Base-by-base conservation (phyloP, 2,329 filamentous ascomycete species). In the Diaporthe australafricana region DNA sequence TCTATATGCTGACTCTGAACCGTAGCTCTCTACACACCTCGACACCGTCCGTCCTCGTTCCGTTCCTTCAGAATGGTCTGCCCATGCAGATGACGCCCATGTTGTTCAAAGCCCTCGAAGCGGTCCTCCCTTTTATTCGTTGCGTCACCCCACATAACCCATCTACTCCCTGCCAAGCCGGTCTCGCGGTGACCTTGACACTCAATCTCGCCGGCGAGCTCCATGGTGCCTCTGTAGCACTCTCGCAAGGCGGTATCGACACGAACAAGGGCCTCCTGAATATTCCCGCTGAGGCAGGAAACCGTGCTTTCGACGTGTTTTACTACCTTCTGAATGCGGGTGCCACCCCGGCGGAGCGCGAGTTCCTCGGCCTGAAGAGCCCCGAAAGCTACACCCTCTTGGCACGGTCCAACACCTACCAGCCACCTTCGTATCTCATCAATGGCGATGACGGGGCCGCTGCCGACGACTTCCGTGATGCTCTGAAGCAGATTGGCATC, bases 251-350 rank as follows among this genome's bases (percentile, higher is more conserved):
- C 3, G 96, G 96, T 22, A 93, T 99, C 73, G 94, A 99, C 79
- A 96, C 95, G 0, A 84, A 87, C 25, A 90, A 90, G 74, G 96
- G 96, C 52, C 86, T 99, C 14, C 85, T 98, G 20, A 91, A 93
- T 70, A 90, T 99, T 20, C 94, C 96, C 0, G 82, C 91, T 0
- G 91, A 98, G 79, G 79, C 90, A 8, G 96, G 96, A 16, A 94
- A 94, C 81, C 92, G 96, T 74, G 96, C 96, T 4, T 99, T 99
- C 77, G 96, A 99, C 79, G 96, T 97, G 63, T 98, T 99, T 80
- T 98, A 99, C 84, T 98, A 98, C 78, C 90, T 99, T 0, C 87
- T 98, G 52, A 97, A 95, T 0, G 95, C 93, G n/a, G 93, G 94
- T 0, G 97, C 96, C 0, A 96, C 94, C 1, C 91, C 93, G 5